Evolutionary conservation across 2,329 filamentous ascomycete genomes (phyloP).

Genomic region (Monilinia laxa): DNA sequence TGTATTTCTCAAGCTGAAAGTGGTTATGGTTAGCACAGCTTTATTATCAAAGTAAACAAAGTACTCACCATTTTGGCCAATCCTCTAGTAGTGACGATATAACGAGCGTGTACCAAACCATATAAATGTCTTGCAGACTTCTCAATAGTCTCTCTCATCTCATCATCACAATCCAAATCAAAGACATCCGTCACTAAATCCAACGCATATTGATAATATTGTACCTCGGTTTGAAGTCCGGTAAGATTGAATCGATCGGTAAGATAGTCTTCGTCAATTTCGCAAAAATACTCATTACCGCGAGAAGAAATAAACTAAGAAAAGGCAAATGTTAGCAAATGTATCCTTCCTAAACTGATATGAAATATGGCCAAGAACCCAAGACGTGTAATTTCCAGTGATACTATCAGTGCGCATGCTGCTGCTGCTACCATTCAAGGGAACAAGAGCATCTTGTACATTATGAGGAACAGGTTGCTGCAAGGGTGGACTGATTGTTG

Average conservation of each 20-base stretch:
- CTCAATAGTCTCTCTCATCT: constrained; percentile 96
- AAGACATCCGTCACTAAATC: constrained; percentile 98
- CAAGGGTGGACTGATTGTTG: neutral
- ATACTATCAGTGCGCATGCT: neutral
- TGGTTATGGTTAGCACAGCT: constrained; percentile 27
- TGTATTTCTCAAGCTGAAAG: constrained; percentile 91
- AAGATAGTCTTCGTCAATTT: constrained; percentile 98
- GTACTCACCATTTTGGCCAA: constrained; percentile 86
- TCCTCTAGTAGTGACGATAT: constrained; percentile 93
- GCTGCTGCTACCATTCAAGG: neutral
- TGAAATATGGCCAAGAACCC: constrained; percentile 19
- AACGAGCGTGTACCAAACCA: constrained; percentile 91
- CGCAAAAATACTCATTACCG: constrained; percentile 99
- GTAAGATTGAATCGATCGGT: constrained; percentile 98
- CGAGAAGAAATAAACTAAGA: constrained; percentile 91
- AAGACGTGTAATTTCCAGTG: neutral
- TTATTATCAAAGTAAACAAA: neutral
- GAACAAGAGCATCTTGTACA: neutral
- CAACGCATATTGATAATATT: constrained; percentile 98
- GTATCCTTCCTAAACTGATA: constrained; percentile 1
- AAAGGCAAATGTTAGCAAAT: constrained; percentile 19
- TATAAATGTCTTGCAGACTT: constrained; percentile 96
- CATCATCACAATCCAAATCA: constrained; percentile 97
- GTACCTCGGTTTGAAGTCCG: constrained; percentile 92
- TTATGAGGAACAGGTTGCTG: too few relatives aligned